These are phyloP conservation scores for Endogone sp. DNA, from an alignment of 192 early-diverging fungal genomes.

Conservation along the genomic window DNA sequence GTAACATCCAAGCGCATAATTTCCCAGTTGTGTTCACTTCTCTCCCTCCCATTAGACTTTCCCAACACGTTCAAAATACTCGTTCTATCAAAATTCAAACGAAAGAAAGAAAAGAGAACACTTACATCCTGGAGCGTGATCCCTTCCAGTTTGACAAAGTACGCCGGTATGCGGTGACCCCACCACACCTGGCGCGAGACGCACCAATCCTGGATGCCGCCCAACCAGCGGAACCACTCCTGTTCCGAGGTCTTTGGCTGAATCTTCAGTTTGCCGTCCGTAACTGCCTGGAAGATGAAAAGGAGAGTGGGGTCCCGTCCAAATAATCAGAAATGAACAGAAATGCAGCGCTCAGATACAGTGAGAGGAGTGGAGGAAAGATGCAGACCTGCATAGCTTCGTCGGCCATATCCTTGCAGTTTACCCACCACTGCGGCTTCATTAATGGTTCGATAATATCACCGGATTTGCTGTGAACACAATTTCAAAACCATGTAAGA, in stretches of 20 bases:
- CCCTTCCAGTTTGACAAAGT: slow-evolving; percentile 84
- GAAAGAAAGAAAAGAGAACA: neutral
- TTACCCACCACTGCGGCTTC: slow-evolving; percentile 99
- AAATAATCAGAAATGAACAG: neutral
- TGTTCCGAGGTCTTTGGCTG: slow-evolving; percentile 78
- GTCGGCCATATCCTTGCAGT: slow-evolving; percentile 82
- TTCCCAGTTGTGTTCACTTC: neutral
- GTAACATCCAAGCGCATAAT: no score
- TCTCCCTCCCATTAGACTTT: no score
- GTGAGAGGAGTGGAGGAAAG: neutral
- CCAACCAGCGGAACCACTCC: slow-evolving; percentile 97
- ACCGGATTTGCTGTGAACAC: slow-evolving; percentile 54
- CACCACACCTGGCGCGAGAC: slow-evolving; percentile 99
- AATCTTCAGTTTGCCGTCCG: slow-evolving; percentile 79
- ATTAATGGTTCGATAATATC: slow-evolving; percentile 97
- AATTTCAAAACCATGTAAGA: no score
- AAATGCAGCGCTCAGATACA: neutral
- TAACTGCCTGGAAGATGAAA: slow-evolving; percentile 53
- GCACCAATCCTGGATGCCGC: slow-evolving; percentile 97
- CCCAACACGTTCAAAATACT: no score
- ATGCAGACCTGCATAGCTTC: slow-evolving; percentile 54
- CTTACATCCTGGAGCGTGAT: slow-evolving; percentile 37
- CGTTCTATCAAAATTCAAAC: neutral
- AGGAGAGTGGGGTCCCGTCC: neutral
- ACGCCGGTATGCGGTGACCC: slow-evolving; percentile 96